phyloP scores from a whole-genome alignment of 495 filamentous ascomycete genomes.

The Acidiella bohemica region DNA sequence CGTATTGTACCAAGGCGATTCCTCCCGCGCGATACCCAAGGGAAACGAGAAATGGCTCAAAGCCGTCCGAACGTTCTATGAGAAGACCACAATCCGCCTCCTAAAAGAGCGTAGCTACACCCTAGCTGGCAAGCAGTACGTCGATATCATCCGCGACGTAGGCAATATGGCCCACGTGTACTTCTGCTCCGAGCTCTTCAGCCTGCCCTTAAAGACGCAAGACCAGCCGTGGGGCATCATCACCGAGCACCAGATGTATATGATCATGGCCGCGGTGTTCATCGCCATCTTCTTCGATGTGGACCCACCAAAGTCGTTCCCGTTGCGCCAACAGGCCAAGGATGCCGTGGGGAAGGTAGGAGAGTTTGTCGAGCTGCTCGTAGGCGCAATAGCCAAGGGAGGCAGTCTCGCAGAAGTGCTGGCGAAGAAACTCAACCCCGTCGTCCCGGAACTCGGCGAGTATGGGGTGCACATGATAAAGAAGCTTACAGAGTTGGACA shows the following conservation, averaged over 20 bases:
- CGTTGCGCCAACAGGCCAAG: conserved; percentile 41
- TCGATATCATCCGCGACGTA: conserved; percentile 50
- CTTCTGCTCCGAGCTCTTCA: conserved; percentile 48
- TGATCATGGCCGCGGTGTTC: conserved; percentile 45
- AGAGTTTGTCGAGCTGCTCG: conserved; percentile 23
- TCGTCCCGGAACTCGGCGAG: conserved; percentile 17
- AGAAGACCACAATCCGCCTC: conserved; percentile 39
- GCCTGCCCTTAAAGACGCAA: conserved; percentile 48
- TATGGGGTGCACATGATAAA: conserved; percentile 29
- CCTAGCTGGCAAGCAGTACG: conserved; percentile 42
- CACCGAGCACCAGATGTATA: conserved; percentile 45
- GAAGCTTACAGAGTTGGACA: conserved; percentile 19
- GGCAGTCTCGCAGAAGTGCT: conserved; percentile 17
- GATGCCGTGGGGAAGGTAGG: conserved; percentile 23
- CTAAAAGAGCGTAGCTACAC: conserved; percentile 37
- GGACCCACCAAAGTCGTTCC: conserved; percentile 51
- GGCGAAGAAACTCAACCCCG: conserved; percentile 21
- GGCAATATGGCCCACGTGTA: conserved; percentile 48
- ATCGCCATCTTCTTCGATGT: conserved; percentile 51
- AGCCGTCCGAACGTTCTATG: conserved; percentile 40
- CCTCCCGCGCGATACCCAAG: conserved; percentile 1
- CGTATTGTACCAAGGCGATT: conserved; percentile 31
- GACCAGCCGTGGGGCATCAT: conserved; percentile 45
- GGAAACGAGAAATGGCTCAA: conserved; percentile 34
- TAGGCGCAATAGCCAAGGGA: conserved; percentile 16